Evolutionary conservation across 2,329 filamentous ascomycete genomes (phyloP).

Genomic region (Orbilia javanica): DNA sequence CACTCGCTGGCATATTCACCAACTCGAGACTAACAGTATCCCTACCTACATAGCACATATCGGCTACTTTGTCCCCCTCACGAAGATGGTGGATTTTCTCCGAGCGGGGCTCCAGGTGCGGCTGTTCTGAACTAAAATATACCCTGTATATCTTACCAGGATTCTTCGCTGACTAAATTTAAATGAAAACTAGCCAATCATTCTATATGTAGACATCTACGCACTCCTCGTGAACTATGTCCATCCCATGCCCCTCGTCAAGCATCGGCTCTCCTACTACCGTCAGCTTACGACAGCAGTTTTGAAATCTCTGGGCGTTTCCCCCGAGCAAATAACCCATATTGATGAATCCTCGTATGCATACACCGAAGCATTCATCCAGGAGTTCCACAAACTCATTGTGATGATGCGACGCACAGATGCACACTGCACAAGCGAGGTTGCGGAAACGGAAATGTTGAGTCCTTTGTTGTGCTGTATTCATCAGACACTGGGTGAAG

Average conservation of each 20-base stretch:
- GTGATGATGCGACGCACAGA: slow-evolving; percentile 35
- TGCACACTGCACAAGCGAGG: slow-evolving; percentile 43
- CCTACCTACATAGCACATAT: slow-evolving; percentile 38
- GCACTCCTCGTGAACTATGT: slow-evolving; percentile 52
- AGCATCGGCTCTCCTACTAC: slow-evolving; percentile 39
- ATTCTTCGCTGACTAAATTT: not conserved
- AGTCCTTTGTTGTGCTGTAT: slow-evolving; percentile 47
- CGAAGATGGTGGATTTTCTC: slow-evolving; percentile 51
- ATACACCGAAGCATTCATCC: slow-evolving; percentile 43
- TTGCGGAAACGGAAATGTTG: slow-evolving; percentile 44
- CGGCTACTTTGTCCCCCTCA: slow-evolving; percentile 50
- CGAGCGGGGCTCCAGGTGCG: slow-evolving; percentile 43
- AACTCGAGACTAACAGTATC: not conserved
- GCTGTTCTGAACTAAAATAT: not conserved
- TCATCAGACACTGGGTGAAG: slow-evolving; percentile 44
- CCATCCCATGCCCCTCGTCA: slow-evolving; percentile 38
- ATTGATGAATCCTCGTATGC: slow-evolving; percentile 51
- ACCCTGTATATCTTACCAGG: not conserved
- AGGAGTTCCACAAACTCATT: slow-evolving; percentile 46
- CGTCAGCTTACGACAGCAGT: slow-evolving; percentile 42
- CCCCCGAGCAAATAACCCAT: slow-evolving; percentile 34
- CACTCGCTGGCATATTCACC: not conserved
- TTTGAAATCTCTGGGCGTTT: slow-evolving; percentile 34
- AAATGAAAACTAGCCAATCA: slow-evolving; percentile 16
- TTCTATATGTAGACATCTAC: slow-evolving; percentile 53